Evolutionary conservation across 2,329 filamentous ascomycete species (phyloP).

Genomic region (Aspergillus fumigatiaffinis): DNA sequence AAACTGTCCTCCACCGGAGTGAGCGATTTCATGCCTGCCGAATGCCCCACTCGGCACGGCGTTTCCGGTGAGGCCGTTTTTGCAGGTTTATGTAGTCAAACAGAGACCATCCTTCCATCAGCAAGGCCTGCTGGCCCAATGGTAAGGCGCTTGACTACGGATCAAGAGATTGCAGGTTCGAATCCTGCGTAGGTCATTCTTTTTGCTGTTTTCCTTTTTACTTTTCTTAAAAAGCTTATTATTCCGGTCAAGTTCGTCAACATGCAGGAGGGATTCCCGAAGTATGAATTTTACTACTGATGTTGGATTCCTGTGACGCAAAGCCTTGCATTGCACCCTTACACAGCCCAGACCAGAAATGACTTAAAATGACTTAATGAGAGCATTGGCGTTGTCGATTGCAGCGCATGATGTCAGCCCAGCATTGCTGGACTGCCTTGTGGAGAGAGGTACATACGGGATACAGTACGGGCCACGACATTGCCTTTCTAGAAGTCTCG

Average conservation of each 20-base stretch:
- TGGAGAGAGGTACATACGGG: not conserved
- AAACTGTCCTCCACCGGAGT: not conserved
- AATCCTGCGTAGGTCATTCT: constrained; percentile 37
- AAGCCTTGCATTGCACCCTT: too few relatives aligned
- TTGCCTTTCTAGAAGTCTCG: not conserved
- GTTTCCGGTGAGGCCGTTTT: constrained; percentile 7
- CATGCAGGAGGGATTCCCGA: too few relatives aligned
- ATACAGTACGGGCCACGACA: not conserved
- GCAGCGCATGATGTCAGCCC: not conserved
- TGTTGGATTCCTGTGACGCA: too few relatives aligned
- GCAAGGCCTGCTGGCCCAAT: constrained; percentile 35
- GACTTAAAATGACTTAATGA: not conserved
- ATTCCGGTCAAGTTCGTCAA: too few relatives aligned
- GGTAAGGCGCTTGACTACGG: constrained; percentile 52
- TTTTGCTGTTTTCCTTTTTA: constrained; percentile 1
- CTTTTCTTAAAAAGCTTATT: too few relatives aligned
- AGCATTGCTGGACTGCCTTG: not conserved
- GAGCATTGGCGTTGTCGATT: not conserved
- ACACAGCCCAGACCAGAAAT: not conserved
- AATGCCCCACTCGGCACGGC: constrained; percentile 21
- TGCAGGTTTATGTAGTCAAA: not conserved
- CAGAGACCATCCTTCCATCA: rapidly evolving
- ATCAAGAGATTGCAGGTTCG: constrained; percentile 51
- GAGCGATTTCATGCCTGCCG: not conserved
- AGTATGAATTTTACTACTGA: too few relatives aligned